Evolutionary conservation across 495 filamentous ascomycete species (phyloP).

Genomic region (Talaromyces proteolyticus): DNA sequence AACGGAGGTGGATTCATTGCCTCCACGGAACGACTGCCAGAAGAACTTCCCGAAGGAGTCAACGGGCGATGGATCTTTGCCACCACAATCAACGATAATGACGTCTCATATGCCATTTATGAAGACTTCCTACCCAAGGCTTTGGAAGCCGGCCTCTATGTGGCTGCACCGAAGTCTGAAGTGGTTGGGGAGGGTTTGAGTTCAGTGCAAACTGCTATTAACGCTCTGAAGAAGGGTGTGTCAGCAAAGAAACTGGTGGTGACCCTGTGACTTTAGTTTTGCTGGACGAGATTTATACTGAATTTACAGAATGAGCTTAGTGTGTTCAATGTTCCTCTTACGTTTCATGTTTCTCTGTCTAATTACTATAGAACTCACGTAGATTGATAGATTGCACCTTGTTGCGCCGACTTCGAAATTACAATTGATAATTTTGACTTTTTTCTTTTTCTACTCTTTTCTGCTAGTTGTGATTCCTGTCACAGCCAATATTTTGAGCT

Average conservation of each 20-base stretch:
- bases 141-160: conserved; percentile 14
- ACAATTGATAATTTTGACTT: no score
- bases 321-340: no score
- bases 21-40: not conserved
- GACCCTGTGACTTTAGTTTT: not conserved
- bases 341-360: no score
- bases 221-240: conserved; percentile 21
- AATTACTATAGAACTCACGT: no score
- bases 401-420: no score
- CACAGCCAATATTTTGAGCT: no score
- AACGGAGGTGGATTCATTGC: conserved; percentile 10
- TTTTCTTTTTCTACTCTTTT: no score
- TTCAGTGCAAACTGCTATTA: conserved; percentile 24
- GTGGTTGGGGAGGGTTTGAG: conserved; percentile 26
- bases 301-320: no score
- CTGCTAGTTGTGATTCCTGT: no score
- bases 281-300: no score
- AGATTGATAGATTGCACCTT: no score
- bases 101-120: conserved; percentile 30
- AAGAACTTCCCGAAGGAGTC: conserved; percentile 10
- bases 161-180: conserved; percentile 22
- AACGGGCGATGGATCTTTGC: conserved; percentile 11
- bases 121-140: conserved; percentile 32
- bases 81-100: conserved; percentile 15
- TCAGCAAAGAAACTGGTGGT: conserved; percentile 28